Base-by-base conservation (phyloP, 441 rosid genomes). In the Corymbia calophylla region DNA sequence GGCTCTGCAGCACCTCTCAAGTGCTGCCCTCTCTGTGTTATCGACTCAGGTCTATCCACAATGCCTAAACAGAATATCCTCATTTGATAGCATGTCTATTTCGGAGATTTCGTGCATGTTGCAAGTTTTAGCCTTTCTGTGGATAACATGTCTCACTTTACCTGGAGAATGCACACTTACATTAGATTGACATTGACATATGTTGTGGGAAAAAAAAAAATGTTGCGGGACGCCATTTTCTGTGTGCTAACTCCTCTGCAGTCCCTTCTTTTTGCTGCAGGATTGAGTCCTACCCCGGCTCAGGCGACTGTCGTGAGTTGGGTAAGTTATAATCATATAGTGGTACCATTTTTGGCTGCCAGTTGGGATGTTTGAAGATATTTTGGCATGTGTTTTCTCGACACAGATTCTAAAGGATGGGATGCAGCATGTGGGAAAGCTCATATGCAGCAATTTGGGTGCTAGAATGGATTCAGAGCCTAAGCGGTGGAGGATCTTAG, bases 381-480 rank as follows among this genome's bases (percentile, higher is more conserved):
- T 48, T 84, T 90, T 66, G 31, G 18, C 13, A 5, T 86, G 66
- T 32, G 8, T 89, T 73, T 91, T 90, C 17, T 90, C 88, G 88
- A 87, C 87, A 88, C 93, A 98, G 99, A 95, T 98, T 87, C 87
- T 98, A 89, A 98, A 96, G 91, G 99, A 97, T 92, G 99, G 99
- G 86, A 98, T 98, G 99, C 99, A 98, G 92, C 99, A 98, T 58
- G 93, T 93, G 51, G 99, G 99, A 84, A 98, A 98, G 91, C 96
- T 98, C 73, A 94, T 98, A 89, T 96, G 98, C 93, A 98, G 99
- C 91, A 96, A 94, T 94, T 93, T 97, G 91, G 99, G 99, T 90
- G 97, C 99, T 84, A 95, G 99, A 93, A 98, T 97, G 99, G 99
- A 97, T 89, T 98, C 99, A 11, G 99, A 98, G 90, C 99, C 99